Evolutionary conservation across 1,139 yeast species (phyloP).

Genomic region (Blastobotrys arbuscula): DNA sequence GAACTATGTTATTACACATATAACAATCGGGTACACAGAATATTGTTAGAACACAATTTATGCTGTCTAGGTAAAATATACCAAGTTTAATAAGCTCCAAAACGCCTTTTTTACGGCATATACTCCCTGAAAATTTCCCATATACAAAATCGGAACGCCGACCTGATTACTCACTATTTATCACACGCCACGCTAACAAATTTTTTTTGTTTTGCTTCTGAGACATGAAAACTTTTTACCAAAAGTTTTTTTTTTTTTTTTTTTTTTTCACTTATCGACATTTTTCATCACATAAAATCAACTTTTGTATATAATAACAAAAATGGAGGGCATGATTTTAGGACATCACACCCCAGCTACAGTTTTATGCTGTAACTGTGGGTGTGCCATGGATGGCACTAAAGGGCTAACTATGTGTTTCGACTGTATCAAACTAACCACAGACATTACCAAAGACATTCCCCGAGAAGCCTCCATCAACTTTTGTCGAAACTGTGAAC

Average conservation of each 20-base stretch:
- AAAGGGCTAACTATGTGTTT: slow-evolving; percentile 91
- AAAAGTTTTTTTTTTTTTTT: neutral
- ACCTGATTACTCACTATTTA: neutral
- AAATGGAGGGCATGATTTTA: slow-evolving; percentile 4
- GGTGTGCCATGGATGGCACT: slow-evolving; percentile 96
- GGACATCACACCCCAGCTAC: slow-evolving; percentile 38
- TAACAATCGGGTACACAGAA: no score
- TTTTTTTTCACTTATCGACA: neutral
- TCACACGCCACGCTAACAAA: no score
- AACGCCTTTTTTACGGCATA: no score
- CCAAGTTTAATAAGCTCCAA: no score
- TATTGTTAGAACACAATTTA: no score
- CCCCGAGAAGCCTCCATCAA: slow-evolving; percentile 92
- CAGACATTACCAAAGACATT: slow-evolving; percentile 91
- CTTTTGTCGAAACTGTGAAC: slow-evolving; percentile 95
- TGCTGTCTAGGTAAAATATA: no score
- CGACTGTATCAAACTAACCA: slow-evolving; percentile 91
- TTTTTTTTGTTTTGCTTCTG: no score
- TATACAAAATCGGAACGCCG: neutral
- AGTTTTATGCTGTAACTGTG: slow-evolving; percentile 96
- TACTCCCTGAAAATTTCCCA: no score
- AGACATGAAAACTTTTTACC: neutral
- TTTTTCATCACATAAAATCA: neutral
- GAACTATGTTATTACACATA: no score
- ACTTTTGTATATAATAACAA: neutral